A percentile compares a stretch with the other conserved stretches of the same genome.
Conservation (phyloP, 2,329 filamentous ascomycete genomes). For the Cladosporium sp. region DNA sequence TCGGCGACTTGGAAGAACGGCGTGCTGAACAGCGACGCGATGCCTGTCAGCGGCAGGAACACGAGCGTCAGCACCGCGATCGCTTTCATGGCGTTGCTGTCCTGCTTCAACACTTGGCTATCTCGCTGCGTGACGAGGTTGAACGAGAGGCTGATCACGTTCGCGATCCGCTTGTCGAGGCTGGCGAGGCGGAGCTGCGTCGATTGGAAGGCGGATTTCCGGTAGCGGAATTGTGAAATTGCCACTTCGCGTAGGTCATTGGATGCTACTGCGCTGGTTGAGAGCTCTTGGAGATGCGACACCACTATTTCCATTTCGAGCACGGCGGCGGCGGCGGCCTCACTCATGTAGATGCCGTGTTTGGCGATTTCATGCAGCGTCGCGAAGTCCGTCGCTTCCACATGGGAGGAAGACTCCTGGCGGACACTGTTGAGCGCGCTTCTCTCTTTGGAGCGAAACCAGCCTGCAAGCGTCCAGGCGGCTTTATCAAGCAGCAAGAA, state of each 20-base stretch:
- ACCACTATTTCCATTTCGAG: slow-evolving; percentile 33
- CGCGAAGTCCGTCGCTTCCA: slow-evolving; percentile 30
- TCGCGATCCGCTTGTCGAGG: slow-evolving; percentile 40
- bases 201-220: slow-evolving; percentile 36
- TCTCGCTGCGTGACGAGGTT: slow-evolving; percentile 44
- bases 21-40: slow-evolving; percentile 21
- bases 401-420: slow-evolving; percentile 21
- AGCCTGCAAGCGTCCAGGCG: slow-evolving; percentile 33
- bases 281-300: slow-evolving; percentile 21
- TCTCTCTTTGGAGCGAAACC: slow-evolving; percentile 37
- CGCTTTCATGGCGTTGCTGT: slow-evolving; percentile 42
- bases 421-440: slow-evolving; percentile 27
- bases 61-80: slow-evolving; percentile 42
- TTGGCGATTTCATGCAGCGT: slow-evolving; percentile 42
- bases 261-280: background rate
- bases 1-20: slow-evolving; percentile 20
- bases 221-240: slow-evolving; percentile 28
- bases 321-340: slow-evolving; percentile 37
- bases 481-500: slow-evolving; percentile 35
- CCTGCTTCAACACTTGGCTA: slow-evolving; percentile 38
- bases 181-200: slow-evolving; percentile 38
- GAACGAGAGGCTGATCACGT: slow-evolving; percentile 42
- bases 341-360: slow-evolving; percentile 40
- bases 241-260: slow-evolving; percentile 15
- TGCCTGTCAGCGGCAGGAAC: slow-evolving; percentile 37